phyloP scores from a whole-genome alignment of 2,329 filamentous ascomycete species.

The Trichoderma atroviride region DNA sequence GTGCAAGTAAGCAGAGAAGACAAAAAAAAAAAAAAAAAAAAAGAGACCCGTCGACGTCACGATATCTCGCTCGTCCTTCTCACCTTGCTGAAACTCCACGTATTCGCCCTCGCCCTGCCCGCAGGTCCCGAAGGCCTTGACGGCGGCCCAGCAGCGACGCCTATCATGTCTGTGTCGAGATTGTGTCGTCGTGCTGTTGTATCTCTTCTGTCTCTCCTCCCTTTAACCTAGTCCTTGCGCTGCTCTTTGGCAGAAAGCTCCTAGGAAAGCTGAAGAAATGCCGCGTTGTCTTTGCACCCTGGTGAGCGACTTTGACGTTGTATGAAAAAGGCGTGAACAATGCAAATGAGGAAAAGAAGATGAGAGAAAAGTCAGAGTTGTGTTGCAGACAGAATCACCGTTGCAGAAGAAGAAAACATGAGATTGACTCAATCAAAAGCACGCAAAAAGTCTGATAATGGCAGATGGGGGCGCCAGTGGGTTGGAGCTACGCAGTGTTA shows the following conservation, averaged over 20 bases:
- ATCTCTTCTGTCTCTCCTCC: not conserved
- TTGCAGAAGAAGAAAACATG: not conserved
- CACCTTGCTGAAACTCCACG: conserved; percentile 48
- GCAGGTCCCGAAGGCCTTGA: conserved; percentile 37
- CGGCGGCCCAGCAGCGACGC: conserved; percentile 42
- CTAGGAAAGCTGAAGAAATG: not conserved
- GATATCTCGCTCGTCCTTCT: not conserved
- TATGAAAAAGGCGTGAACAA: not conserved
- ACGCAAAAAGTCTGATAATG: conserved; percentile 24
- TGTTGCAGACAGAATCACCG: not conserved
- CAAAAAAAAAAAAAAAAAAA: not conserved
- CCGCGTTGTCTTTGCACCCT: not conserved
- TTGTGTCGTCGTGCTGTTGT: not conserved
- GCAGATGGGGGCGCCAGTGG: conserved; percentile 18
- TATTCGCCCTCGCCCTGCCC: conserved; percentile 41
- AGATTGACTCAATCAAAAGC: not conserved
- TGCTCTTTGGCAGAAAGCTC: not conserved
- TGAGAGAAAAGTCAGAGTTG: not conserved
- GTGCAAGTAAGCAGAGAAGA: not conserved
- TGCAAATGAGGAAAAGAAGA: not conserved
- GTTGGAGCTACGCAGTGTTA: conserved; percentile 14
- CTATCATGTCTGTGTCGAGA: conserved; percentile 35
- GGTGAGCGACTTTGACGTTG: not conserved
- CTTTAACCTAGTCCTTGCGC: not conserved
- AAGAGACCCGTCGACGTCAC: not conserved